Evolutionary conservation across 208 protist species (phyloP), one percentile per base, ranked within the genome.

Genomic region (Acanthamoeba rhysodes): DNA sequence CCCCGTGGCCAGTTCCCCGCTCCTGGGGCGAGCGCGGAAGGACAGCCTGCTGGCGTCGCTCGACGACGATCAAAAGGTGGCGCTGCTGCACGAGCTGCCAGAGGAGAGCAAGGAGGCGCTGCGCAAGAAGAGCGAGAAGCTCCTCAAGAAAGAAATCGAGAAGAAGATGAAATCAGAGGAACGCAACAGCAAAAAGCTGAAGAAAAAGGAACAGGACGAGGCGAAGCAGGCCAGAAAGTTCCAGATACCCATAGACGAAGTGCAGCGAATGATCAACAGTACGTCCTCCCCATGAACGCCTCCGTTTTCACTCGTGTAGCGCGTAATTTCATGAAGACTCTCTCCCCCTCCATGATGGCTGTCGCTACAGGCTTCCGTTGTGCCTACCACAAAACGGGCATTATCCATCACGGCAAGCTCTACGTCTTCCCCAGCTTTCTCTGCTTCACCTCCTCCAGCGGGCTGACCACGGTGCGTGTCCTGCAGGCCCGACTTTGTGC

Each of bases 331-430:
- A n/a, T n/a, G n/a, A n/a, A n/a, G n/a, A n/a, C n/a, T n/a, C n/a
- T n/a, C n/a, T n/a, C n/a, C n/a, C n/a, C n/a, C n/a, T n/a, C n/a
- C n/a, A 57, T 57, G 5, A 16, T 57, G 5, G 53, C 18, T 78
- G 70, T 78, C 20, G 10, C 10, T 16, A 9, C 64, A 93, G 88
- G 14, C 88, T 93, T 53, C 88, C 29, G 88, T n/a, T 70, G 88
- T 24, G 88, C 88, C 34, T 93, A 93, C 41, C 88, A 93, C 88
- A 93, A 93, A 48, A 72, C 66, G 18, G 88, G 88, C 88, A 93
- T 93, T 14, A 93, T 93, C 18, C 88, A 93, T 27, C 88, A 93
- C n/a, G 88, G 88, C 88, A 93, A 93, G 66, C 20, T 93, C 16
- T 93, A 93, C 70, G 59, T 93, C 41, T 93, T 80, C 27, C 88